A percentile compares a stretch with the other conserved stretches of the same genome.
phyloP scores from a whole-genome alignment of 2,329 filamentous ascomycete species.

The Cordyceps cateniannulata region DNA sequence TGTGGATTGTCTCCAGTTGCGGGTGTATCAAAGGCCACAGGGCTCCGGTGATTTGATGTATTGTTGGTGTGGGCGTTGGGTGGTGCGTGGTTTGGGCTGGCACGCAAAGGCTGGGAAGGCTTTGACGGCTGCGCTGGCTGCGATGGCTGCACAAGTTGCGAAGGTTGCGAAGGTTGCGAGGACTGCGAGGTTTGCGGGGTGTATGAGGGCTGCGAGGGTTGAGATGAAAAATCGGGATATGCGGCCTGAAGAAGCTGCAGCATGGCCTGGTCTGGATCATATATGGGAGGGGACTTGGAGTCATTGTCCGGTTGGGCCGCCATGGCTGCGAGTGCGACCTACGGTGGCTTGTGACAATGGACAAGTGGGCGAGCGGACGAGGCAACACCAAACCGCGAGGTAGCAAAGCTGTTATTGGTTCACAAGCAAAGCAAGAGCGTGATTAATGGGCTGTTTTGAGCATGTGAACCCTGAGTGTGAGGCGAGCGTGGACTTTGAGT shows the following conservation, averaged over 20 bases:
- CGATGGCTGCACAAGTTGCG: neutral
- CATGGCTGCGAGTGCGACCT: neutral
- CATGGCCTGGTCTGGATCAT: conserved; percentile 6
- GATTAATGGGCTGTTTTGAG: conserved; percentile 10
- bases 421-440: neutral
- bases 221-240: neutral
- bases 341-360: neutral
- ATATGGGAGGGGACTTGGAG: neutral
- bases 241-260: neutral
- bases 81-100: neutral
- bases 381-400: neutral
- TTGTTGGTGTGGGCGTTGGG: conserved; percentile 32
- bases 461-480: conserved; percentile 1
- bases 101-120: neutral
- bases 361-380: neutral
- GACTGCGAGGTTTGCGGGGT: neutral
- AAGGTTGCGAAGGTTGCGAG: neutral
- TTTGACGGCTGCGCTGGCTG: neutral
- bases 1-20: neutral
- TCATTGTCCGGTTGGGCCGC: conserved; percentile 6
- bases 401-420: neutral
- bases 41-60: conserved; percentile 11
- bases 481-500: neutral
- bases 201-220: neutral
- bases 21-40: neutral